phyloP scores from a whole-genome alignment of 2,329 filamentous ascomycete species.

The Berkeleyomyces basicola region DNA sequence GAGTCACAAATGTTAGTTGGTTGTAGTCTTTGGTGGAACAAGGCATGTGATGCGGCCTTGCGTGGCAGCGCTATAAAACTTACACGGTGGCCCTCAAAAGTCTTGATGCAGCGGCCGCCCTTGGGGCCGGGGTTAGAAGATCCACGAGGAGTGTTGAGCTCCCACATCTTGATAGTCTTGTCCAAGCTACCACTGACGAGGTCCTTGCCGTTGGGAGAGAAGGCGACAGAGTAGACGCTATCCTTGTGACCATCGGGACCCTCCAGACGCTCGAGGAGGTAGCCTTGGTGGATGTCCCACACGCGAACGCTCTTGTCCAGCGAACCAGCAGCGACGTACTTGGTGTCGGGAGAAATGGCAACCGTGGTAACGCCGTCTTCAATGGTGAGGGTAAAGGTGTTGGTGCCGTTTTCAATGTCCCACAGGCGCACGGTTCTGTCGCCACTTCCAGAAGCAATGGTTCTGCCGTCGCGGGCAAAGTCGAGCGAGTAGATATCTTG shows the following conservation, averaged over 20 bases:
- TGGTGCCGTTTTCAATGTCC: constrained; percentile 76
- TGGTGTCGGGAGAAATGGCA: constrained; percentile 88
- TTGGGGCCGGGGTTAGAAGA: constrained; percentile 52
- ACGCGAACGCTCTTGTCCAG: constrained; percentile 96
- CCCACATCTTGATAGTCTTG: constrained; percentile 99
- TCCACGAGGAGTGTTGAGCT: constrained; percentile 58
- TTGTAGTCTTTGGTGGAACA: no score
- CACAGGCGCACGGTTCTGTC: constrained; percentile 89
- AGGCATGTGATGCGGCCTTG: no score
- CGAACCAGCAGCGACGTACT: constrained; percentile 85
- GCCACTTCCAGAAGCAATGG: constrained; percentile 88
- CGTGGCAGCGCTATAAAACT: constrained; percentile 16
- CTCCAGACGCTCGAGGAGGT: constrained; percentile 79
- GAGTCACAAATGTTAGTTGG: background rate
- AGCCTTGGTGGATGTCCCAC: constrained; percentile 80
- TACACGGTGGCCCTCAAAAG: constrained; percentile 92
- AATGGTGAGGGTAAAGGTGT: constrained; percentile 73
- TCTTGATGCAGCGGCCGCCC: constrained; percentile 85
- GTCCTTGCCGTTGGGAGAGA: constrained; percentile 82
- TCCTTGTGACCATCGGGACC: constrained; percentile 92
- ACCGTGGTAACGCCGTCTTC: constrained; percentile 97
- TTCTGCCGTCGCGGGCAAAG: constrained; percentile 82
- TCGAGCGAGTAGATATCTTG: constrained; percentile 97
- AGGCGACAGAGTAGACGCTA: constrained; percentile 90
- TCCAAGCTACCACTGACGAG: constrained; percentile 90